Evolutionary conservation across 352 stramenopile genomes (phyloP), one percentile per base, ranked within the genome.

Genomic region (Globisporangium irregulare): DNA sequence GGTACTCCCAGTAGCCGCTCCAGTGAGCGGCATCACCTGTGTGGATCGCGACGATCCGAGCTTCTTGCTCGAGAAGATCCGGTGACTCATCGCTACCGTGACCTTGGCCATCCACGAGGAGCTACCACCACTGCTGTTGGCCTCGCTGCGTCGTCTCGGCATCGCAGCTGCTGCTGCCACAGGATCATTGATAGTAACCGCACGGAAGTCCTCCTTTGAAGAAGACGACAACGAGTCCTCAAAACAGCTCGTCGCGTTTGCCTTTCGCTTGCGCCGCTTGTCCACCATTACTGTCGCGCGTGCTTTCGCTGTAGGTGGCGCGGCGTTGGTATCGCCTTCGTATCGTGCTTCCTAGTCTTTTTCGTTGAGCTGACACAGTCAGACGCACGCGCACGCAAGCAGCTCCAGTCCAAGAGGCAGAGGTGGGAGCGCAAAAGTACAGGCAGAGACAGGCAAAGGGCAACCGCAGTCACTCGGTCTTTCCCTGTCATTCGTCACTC

Each of bases 21-120:
- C 60, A 15, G 43, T 61, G 46, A 89, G 70, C 0, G 80, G 82
- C 76, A 86, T 84, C 18, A 89, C 79, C 62, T 91, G 82, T 1
- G 80, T 91, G 69, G 76, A 89, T 25, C 82, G 75, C 41, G 80
- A 89, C 15, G 65, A 55, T n/a, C 65, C 76, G 5, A 89, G 75
- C 18, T 81, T 79, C 69, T 82, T 82, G 12, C 72, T 70, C 0
- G 75, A 80, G 68, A 91, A 91, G 58, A 89, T 79, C 14, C 79
- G 80, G 51, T 84, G 75, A 64, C 80, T 91, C 79, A 91, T 87
- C 10, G 79, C 82, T 1, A 74, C 54, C 1, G 80, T 87, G 15
- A 91, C 82, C 53, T 87, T 86, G 34, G 76, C 66, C 82, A 91
- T 88, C 82, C 82, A 89, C n/a, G 82, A 91, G 66, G 76, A 70